A percentile compares a stretch with the other conserved stretches of the same genome.
Evolutionary conservation across 2,329 filamentous ascomycete species (phyloP).

Genomic region (Sphaerostilbella broomeana): DNA sequence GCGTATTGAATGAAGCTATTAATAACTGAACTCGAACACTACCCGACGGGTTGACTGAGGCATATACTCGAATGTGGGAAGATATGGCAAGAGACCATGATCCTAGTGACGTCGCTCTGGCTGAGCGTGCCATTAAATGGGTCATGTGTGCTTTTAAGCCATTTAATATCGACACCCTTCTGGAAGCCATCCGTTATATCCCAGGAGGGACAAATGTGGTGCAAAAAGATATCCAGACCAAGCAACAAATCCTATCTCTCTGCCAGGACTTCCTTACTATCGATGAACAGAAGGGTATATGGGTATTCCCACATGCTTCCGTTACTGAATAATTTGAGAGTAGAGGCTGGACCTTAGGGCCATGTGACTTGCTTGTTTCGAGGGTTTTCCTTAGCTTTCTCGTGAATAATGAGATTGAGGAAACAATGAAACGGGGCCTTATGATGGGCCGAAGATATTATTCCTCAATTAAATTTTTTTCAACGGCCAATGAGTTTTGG

Average conservation of each 20-base stretch:
- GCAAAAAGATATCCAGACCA: not conserved
- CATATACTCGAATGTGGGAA: conserved; percentile 14
- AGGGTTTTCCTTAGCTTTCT: not conserved
- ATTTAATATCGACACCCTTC: not conserved
- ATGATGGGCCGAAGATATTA: too few species aligned
- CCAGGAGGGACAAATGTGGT: not conserved
- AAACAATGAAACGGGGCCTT: not conserved
- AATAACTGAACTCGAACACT: conserved; percentile 8
- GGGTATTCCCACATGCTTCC: conserved; percentile 9
- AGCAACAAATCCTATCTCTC: conserved; percentile 3
- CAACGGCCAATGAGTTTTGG: not conserved
- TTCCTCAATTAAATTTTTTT: too few species aligned
- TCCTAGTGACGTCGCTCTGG: not conserved
- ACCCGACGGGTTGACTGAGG: conserved; percentile 9
- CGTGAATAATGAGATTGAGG: not conserved
- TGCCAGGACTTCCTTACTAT: conserved; percentile 8
- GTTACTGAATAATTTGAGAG: conserved; percentile 8
- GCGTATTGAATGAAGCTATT: conserved; percentile 10
- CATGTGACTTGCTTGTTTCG: not conserved
- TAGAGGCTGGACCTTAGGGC: not conserved
- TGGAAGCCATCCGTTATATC: not conserved
- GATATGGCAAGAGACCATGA: not conserved
- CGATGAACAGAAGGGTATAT: not conserved
- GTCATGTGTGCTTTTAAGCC: not conserved
- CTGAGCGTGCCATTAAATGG: conserved; percentile 5